Evolutionary conservation across 2,329 filamentous ascomycete species (phyloP), one percentile per base, ranked within the genome.

Genomic region (Colletotrichum filicis): DNA sequence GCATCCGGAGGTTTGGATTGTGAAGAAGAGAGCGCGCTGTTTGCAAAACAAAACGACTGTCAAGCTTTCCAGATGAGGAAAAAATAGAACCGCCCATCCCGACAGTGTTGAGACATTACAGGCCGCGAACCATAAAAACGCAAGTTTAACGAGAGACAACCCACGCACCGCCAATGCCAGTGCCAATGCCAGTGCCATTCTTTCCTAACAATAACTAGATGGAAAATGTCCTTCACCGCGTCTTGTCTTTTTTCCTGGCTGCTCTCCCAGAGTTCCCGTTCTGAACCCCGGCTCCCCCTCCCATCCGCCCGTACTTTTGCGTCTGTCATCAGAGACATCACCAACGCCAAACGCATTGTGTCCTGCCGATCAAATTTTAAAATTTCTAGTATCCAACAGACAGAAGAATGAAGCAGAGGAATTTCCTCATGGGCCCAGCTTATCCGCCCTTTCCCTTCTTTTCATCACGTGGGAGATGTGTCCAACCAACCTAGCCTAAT

Each of bases 331-430:
- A 71, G 70, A 73, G 71, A 73, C 71, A 73, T 60, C 71, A 65
- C 60, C 71, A 73, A 71, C 55, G 71, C 71, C 71, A 71, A 73
- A 73, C 66, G 61, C 71, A 71, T 73, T 71, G 71, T 73, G 26
- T 52, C 49, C 62, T 71, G 66, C 71, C 71, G 71, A 73, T 73
- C 71, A 55, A 73, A 70, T 71, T 66, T 73, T 46, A 62, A 60
- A 64, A 66, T 62, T 59, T 59, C 49, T 37, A 58, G 42, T 42
- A 35, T n/a, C 12, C 22, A 70, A 70, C 67, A 61, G 35, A 42
- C 61, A 66, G 66, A 66, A 71, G 49, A 66, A 61, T 37, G 59
- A 49, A 61, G 46, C 42, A n/a, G 66, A 59, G 37, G 42, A 55
- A 63, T 65, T n/a, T 26, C n/a, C 32, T 65, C 24, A 22, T n/a